phyloP scores from a whole-genome alignment of 2,329 filamentous ascomycete genomes.

The Rachicladosporium sp. region DNA sequence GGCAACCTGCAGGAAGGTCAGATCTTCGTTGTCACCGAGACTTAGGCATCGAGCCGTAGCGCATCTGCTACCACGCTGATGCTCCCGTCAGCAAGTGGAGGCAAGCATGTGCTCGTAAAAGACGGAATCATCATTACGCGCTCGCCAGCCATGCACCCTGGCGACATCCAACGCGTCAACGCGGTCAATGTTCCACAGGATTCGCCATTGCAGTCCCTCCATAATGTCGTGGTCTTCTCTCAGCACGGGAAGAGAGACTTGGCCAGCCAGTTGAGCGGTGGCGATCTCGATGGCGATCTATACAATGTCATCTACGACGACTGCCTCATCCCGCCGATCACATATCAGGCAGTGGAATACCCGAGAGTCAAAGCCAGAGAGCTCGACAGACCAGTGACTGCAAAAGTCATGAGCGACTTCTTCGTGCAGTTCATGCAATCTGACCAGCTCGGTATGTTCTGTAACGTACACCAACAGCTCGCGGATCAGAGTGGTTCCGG shows the following conservation, averaged over 20 bases:
- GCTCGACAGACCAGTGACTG: conserved; percentile 48
- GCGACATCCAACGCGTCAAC: conserved; percentile 58
- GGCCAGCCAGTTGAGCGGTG: conserved; percentile 66
- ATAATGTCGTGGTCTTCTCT: conserved; percentile 71
- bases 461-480: conserved; percentile 28
- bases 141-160: conserved; percentile 71
- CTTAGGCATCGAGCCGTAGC: not conserved
- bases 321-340: conserved; percentile 31
- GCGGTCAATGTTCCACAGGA: conserved; percentile 46
- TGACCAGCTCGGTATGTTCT: conserved; percentile 31
- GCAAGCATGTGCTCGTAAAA: conserved; percentile 20
- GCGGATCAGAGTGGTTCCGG: conserved; percentile 26
- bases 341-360: conserved; percentile 57
- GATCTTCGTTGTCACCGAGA: conserved; percentile 52
- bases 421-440: conserved; percentile 65
- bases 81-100: conserved; percentile 8
- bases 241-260: conserved; percentile 58
- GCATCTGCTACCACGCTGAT: conserved; percentile 1
- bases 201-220: conserved; percentile 49
- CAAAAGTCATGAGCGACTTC: conserved; percentile 62
- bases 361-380: conserved; percentile 43
- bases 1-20: conserved; percentile 53
- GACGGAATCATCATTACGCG: conserved; percentile 54
- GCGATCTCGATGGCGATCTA: conserved; percentile 73
- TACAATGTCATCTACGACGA: conserved; percentile 69